Percentiles rank a stretch among this genome's conserved stretches.
These are phyloP conservation scores for Peronospora belbahrii DNA, from an alignment of 352 stramenopile genomes.

Conservation along the genomic window DNA sequence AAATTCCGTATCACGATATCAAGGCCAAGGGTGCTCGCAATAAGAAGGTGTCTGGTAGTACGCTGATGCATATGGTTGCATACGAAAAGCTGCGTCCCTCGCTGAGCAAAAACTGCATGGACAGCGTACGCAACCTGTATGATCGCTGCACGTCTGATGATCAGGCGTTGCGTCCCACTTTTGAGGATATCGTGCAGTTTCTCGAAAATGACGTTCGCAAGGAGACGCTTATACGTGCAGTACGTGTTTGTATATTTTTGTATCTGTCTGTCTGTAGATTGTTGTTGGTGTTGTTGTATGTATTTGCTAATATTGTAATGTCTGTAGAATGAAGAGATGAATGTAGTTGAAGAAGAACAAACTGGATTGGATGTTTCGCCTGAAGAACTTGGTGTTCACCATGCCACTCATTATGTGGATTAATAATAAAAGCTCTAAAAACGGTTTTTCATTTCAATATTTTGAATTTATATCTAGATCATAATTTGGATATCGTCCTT, in stretches of 20 bases:
- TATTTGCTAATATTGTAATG: slow-evolving; percentile 6
- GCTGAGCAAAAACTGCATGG: slow-evolving; percentile 77
- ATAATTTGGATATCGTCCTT: too few relatives aligned
- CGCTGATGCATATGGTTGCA: slow-evolving; percentile 86
- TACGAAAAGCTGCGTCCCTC: slow-evolving; percentile 83
- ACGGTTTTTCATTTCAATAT: too few relatives aligned
- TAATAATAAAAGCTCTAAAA: too few relatives aligned
- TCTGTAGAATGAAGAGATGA: slow-evolving; percentile 39
- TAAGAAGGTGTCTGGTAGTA: slow-evolving; percentile 81
- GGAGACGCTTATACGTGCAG: slow-evolving; percentile 74
- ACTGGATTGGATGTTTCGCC: slow-evolving; percentile 43
- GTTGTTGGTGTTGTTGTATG: too few relatives aligned
- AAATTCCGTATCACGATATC: slow-evolving; percentile 85
- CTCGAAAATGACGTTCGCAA: slow-evolving; percentile 82
- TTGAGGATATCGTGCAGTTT: slow-evolving; percentile 81
- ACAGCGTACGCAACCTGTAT: slow-evolving; percentile 74
- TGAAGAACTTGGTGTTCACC: slow-evolving; percentile 75
- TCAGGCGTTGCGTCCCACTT: slow-evolving; percentile 65
- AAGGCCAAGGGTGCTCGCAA: slow-evolving; percentile 76
- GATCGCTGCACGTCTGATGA: slow-evolving; percentile 74
- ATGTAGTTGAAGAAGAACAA: slow-evolving; percentile 26
- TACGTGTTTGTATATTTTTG: slow-evolving; percentile 30
- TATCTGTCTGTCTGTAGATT: too few relatives aligned
- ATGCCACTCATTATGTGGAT: slow-evolving; percentile 79
- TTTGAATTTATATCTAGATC: too few relatives aligned